phyloP scores from a whole-genome alignment of 306 rosid genomes.

The Abrus precatorius region DNA sequence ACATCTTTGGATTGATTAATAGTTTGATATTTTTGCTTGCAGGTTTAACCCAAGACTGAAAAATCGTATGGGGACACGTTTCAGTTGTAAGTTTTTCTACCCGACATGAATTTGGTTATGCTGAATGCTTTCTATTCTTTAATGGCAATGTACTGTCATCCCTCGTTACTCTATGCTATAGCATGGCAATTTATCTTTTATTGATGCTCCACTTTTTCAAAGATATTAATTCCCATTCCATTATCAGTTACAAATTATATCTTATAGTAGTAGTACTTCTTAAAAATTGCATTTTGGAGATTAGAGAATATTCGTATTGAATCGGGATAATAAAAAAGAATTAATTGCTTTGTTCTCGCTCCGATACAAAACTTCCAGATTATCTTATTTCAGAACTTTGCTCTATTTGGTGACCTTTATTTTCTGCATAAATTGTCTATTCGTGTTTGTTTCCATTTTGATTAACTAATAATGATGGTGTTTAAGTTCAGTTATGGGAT shows the following conservation, averaged over 20 bases:
- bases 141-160: background rate
- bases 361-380: background rate
- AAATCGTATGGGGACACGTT: conserved; percentile 8
- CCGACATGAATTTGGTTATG: background rate
- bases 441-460: conserved; percentile 3
- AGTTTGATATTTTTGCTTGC: conserved; percentile 47
- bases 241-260: background rate
- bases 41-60: conserved; percentile 43
- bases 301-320: background rate
- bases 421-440: background rate
- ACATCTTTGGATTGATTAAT: conserved; percentile 3
- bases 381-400: background rate
- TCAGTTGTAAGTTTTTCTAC: conserved; percentile 41
- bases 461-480: background rate
- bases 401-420: background rate
- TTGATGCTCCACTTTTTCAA: background rate
- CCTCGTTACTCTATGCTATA: background rate
- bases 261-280: too few species aligned
- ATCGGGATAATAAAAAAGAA: too few species aligned
- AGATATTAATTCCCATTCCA: background rate
- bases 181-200: background rate
- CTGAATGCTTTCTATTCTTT: background rate
- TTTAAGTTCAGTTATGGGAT: conserved; percentile 38
- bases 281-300: background rate
- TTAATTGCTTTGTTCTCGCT: conserved; percentile 3